Conservation (phyloP, 1,139 yeast species). For the Yamadazyma sp. region DNA sequence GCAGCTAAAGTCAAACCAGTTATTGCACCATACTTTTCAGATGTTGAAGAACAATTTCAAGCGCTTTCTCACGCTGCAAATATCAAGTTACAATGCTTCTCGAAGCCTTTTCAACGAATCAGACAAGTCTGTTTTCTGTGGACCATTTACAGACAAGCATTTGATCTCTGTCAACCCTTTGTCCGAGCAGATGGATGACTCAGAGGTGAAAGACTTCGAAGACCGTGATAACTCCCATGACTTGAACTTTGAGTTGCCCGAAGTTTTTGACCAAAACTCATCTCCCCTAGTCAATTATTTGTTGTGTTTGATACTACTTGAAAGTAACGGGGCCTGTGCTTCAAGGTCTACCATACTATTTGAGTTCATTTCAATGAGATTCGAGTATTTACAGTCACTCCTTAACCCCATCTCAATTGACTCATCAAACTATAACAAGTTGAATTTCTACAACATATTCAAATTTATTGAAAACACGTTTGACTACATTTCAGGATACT, state of each 20-base stretch:
- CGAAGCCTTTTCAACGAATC: constrained; percentile 15
- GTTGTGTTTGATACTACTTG: constrained; percentile 32
- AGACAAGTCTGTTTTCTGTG: constrained; percentile 19
- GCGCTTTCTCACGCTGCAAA: constrained; percentile 23
- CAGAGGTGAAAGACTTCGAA: constrained; percentile 4
- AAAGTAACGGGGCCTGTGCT: constrained; percentile 14
- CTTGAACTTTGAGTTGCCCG: constrained; percentile 1
- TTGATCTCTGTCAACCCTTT: constrained; percentile 10
- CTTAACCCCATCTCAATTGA: constrained; percentile 10
- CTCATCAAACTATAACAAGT: constrained; percentile 8
- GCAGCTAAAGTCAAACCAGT: constrained; percentile 18
- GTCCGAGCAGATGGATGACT: constrained; percentile 8
- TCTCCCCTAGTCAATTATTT: constrained; percentile 37
- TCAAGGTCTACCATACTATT: constrained; percentile 21
- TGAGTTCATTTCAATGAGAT: constrained; percentile 28
- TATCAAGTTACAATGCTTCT: constrained; percentile 22
- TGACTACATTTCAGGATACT: constrained; percentile 25
- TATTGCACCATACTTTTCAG: constrained; percentile 19
- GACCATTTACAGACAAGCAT: constrained; percentile 6
- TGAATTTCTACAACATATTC: constrained; percentile 30
- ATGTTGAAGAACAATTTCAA: constrained; percentile 26
- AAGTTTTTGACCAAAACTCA: constrained; percentile 9
- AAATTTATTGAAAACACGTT: constrained; percentile 38
- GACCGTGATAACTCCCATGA: constrained; percentile 4
- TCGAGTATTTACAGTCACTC: constrained; percentile 18